These are phyloP conservation scores for Penicillium sp. DNA, from an alignment of 2,329 filamentous ascomycete genomes.

Conservation along the genomic window DNA sequence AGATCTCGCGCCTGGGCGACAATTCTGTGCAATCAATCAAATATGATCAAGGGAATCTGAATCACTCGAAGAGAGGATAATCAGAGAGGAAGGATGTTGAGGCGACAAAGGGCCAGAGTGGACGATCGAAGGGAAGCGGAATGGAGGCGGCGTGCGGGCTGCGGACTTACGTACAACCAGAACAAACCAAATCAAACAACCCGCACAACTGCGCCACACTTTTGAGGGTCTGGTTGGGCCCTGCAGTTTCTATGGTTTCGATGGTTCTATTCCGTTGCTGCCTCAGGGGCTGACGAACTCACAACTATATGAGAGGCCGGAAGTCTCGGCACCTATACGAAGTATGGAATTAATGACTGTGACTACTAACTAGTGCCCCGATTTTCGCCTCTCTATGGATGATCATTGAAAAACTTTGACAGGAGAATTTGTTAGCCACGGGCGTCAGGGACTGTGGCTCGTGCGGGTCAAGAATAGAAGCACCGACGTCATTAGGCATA, in stretches of 20 bases:
- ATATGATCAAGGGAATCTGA: constrained; percentile 14
- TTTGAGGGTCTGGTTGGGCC: neutral
- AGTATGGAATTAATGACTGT: neutral
- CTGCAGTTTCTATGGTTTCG: neutral
- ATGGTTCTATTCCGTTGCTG: constrained; percentile 19
- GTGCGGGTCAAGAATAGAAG: constrained; percentile 32
- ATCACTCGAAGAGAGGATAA: constrained; percentile 10
- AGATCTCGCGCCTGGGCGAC: constrained; percentile 40
- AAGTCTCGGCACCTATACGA: constrained; percentile 6
- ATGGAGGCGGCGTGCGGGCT: constrained; percentile 13
- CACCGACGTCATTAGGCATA: constrained; percentile 37
- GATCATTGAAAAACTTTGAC: constrained; percentile 6
- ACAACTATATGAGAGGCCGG: neutral
- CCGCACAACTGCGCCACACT: constrained; percentile 32
- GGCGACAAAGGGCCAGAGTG: constrained; percentile 9
- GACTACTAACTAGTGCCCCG: neutral
- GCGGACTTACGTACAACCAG: constrained; percentile 34
- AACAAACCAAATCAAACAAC: constrained; percentile 33
- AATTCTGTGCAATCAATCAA: constrained; percentile 32
- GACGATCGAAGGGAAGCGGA: constrained; percentile 13
- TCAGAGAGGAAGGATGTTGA: constrained; percentile 5
- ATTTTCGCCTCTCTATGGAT: neutral
- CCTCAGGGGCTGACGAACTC: constrained; percentile 32
- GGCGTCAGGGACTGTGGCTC: constrained; percentile 28
- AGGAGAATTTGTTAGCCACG: constrained; percentile 17